Base-by-base conservation (phyloP, 2,329 filamentous ascomycete genomes). In the Beauveria varroae region DNA sequence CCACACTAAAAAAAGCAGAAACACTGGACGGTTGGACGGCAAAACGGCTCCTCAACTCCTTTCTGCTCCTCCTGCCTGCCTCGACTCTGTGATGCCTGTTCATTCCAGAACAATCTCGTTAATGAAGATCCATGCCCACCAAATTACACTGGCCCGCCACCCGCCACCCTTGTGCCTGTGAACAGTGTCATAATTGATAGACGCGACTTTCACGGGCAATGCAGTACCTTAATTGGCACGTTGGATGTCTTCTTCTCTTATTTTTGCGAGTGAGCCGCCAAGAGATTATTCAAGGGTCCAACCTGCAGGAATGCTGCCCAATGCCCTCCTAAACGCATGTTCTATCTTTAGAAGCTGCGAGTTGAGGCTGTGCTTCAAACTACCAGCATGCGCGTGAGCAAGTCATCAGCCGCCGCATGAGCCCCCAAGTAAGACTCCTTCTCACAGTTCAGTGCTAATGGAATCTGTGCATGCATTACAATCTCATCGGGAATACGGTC, bases 261-360 rank as follows among this genome's bases (percentile, higher is more conserved):
- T 37, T 16, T 14, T 37, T 14, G 34, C 34, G 12, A 16, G 34
- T 37, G 12, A 37, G 34, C 34, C 34, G 34, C 34, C 12, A 16
- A 37, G 34, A 16, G 12, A 37, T 37, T 37, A 1, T 37, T 12
- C 34, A 37, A 37, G 34, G 12, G 34, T 37, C 34, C 34, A 16
- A 37, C 34, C 12, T 37, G 34, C 34, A 37, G 34, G 34, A 37
- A 37, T 16, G 34, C 34, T 37, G 12, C 34, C 34, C 34, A 37
- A 16, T 37, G 34, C 49, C n/a, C 9, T 6, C 7, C 18, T n/a
- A 7, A 58, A 28, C 30, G 49, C 40, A 4, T 37, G 24, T 53
- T 60, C 57, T 60, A 60, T 60, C 57, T 60, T 60, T 60, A 50
- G 57, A n/a, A 26, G 34, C n/a, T 43, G 49, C n/a, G 24, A 9